Evolutionary conservation across 108 stramenopile genomes (phyloP).

Genomic region (Pseudonitzschia multiseries): DNA sequence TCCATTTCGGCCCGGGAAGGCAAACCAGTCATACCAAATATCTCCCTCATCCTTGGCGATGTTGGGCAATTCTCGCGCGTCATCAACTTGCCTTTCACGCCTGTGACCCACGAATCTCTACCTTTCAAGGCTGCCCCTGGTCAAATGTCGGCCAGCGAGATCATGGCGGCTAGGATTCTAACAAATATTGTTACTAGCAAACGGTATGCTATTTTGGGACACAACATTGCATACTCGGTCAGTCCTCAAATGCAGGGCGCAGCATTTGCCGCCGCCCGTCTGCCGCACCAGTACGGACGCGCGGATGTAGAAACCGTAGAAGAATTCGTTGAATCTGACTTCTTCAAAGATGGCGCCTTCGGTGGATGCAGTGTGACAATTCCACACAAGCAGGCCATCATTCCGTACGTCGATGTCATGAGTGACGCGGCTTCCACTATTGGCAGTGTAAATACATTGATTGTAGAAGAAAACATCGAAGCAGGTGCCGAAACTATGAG

Average conservation of each 20-base stretch:
- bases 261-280: slow-evolving; percentile 79
- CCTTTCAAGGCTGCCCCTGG: slow-evolving; percentile 95
- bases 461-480: slow-evolving; percentile 58
- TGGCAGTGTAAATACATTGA: slow-evolving; percentile 98
- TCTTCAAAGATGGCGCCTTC: slow-evolving; percentile 76
- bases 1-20: slow-evolving; percentile 45
- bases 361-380: slow-evolving; percentile 97
- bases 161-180: slow-evolving; percentile 84
- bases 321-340: slow-evolving; percentile 81
- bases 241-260: slow-evolving; percentile 96
- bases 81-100: slow-evolving; percentile 91
- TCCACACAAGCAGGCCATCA: slow-evolving; percentile 96
- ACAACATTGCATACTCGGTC: slow-evolving; percentile 92
- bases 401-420: slow-evolving; percentile 89
- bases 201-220: slow-evolving; percentile 89
- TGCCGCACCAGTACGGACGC: slow-evolving; percentile 87
- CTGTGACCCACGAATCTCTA: slow-evolving; percentile 92
- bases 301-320: slow-evolving; percentile 82
- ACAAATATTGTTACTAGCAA: slow-evolving; percentile 71
- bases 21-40: slow-evolving; percentile 81
- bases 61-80: slow-evolving; percentile 88
- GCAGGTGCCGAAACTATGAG: slow-evolving; percentile 36
- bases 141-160: slow-evolving; percentile 92
- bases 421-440: slow-evolving; percentile 90
- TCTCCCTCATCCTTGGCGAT: slow-evolving; percentile 87